A percentile compares a stretch with the other conserved stretches of the same genome.
Evolutionary conservation across 768 basidiomycete genomes (phyloP).

Genomic region (Pulveroboletus sp.): DNA sequence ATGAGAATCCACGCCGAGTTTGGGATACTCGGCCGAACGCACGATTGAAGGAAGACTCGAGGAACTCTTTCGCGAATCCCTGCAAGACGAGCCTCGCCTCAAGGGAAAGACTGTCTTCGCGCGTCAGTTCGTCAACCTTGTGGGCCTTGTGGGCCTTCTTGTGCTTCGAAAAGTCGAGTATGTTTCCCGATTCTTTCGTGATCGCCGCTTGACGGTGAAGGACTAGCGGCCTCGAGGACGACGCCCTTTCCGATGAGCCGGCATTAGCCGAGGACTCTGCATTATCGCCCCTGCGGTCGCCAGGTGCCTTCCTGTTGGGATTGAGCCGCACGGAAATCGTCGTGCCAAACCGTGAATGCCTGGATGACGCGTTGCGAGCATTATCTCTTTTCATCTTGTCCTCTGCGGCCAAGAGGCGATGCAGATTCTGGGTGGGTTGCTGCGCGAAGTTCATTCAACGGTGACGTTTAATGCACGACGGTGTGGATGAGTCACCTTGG

Average conservation of each 20-base stretch:
- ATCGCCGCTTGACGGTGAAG: conserved; percentile 86
- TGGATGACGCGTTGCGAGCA: conserved; percentile 56
- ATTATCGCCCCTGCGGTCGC: conserved; percentile 18
- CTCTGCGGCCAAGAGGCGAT: conserved; percentile 75
- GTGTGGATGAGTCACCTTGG: conserved; percentile 45
- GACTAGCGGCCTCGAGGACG: conserved; percentile 55
- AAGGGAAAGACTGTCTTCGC: conserved; percentile 62
- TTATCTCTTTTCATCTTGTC: conserved; percentile 56
- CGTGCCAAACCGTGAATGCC: conserved; percentile 96
- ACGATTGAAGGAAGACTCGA: conserved; percentile 89
- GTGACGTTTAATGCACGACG: neutral
- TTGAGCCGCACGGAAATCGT: conserved; percentile 81
- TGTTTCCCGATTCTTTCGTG: conserved; percentile 56
- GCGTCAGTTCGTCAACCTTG: conserved; percentile 62
- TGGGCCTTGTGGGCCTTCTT: conserved; percentile 55
- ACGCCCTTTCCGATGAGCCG: conserved; percentile 17
- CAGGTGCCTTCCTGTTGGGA: conserved; percentile 42
- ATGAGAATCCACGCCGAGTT: conserved; percentile 17
- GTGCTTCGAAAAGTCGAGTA: conserved; percentile 70
- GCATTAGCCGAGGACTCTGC: conserved; percentile 21
- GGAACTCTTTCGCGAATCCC: conserved; percentile 64
- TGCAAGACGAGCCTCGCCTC: conserved; percentile 66
- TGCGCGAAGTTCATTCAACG: conserved; percentile 28
- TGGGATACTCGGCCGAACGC: conserved; percentile 31
- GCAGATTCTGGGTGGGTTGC: conserved; percentile 68